Base-by-base conservation (phyloP, 768 basidiomycete species). In the Mycena alexandri region DNA sequence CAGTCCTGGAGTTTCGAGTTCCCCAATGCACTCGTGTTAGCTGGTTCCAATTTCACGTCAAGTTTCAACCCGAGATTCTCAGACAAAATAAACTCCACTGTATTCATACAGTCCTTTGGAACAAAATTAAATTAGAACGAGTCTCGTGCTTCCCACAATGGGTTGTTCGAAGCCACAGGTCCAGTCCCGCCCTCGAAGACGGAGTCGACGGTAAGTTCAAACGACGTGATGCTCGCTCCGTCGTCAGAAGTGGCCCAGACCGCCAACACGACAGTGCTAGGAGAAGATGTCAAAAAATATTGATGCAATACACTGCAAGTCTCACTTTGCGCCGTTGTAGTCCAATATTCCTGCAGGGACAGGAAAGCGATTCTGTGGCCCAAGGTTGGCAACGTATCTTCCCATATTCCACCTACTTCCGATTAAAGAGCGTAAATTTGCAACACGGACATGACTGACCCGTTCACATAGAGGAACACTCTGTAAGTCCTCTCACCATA, bases 341-440 rank as follows among this genome's bases (percentile, higher is more conserved):
- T 88, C 75, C 25, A 90, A 73, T 43, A 90, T 88, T 9, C 89
- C 89, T 67, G 83, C 79, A 7, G 84, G 88, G 16, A 90, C 87
- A 2, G 88, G 88, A 80, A 89, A 90, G 71, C 80, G 84, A 61
- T 78, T 77, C 72, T 89, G 89, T 10, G 89, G 88, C 85, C 85
- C 85, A 0, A 86, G 77, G 69, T 85, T 83, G 22, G 77, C 81
- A 8, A 84, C 79, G 36, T 82, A 75, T 76, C 89, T 88, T 21
- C 89, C 89, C 80, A 87, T 87, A 79, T 85, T 84, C 89, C 89
- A 90, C 10, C 89, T 89, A 52, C 89, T 87, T 52, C 89, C 84
- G 61, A 85, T 88, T 33, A 89, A 21, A 17, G 3, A 5, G 85
- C 86, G 21, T 87, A 83, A 67, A 86, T 57, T 17, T 12, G 11